Evolutionary conservation across 192 early-diverging fungal species (phyloP).

Genomic region (Linderina pennispora): DNA sequence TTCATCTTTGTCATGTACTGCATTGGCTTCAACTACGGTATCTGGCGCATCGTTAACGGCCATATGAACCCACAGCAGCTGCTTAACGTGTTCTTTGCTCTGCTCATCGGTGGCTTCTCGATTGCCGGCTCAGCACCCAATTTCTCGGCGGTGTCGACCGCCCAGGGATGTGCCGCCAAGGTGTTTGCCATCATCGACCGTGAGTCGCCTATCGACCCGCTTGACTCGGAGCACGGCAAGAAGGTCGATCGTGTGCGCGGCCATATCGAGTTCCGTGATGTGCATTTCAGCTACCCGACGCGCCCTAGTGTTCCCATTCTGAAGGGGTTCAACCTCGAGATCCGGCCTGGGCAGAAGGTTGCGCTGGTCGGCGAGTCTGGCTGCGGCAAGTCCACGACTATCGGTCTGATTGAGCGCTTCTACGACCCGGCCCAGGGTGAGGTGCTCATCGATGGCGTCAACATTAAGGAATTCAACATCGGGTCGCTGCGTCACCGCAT

Average conservation of each 20-base stretch:
- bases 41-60: conserved; percentile 45
- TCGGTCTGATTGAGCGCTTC: conserved; percentile 81
- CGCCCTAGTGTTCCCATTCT: conserved; percentile 78
- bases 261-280: conserved; percentile 66
- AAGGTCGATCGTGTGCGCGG: conserved; percentile 49
- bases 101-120: conserved; percentile 76
- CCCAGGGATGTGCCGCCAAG: conserved; percentile 70
- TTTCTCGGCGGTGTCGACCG: conserved; percentile 61
- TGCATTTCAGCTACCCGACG: conserved; percentile 80
- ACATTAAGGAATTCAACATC: conserved; percentile 72
- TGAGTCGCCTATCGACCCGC: conserved; percentile 65
- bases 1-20: conserved; percentile 71
- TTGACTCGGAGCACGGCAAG: conserved; percentile 16
- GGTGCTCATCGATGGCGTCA: conserved; percentile 65
- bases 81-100: conserved; percentile 74
- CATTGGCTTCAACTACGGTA: conserved; percentile 76
- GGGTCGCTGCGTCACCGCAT: conserved; percentile 77
- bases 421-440: conserved; percentile 61
- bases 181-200: conserved; percentile 82
- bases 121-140: conserved; percentile 64
- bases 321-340: conserved; percentile 66
- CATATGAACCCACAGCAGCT: conserved; percentile 49
- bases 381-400: conserved; percentile 79
- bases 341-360: conserved; percentile 73
- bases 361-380: conserved; percentile 88